These are phyloP conservation scores for Cichorium intybus DNA, from an alignment of 140 eudicot species.

Conservation along the genomic window DNA sequence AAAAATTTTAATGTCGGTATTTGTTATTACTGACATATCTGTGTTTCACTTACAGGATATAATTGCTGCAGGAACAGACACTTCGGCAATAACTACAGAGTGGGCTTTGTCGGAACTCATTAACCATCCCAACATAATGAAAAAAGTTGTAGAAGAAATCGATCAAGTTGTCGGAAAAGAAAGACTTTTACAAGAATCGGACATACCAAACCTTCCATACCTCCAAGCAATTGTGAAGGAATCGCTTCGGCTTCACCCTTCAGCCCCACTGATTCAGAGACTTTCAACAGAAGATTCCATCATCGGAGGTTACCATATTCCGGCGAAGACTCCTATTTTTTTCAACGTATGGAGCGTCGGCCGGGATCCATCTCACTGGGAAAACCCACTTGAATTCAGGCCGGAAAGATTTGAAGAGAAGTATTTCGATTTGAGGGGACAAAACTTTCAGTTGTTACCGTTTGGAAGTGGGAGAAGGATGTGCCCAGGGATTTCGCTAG, in stretches of 20 bases:
- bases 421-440: conserved; percentile 55
- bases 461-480: conserved; percentile 69
- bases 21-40: too few species aligned
- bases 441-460: conserved; percentile 54
- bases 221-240: conserved; percentile 36
- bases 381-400: conserved; percentile 48
- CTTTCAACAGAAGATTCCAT: conserved; percentile 12
- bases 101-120: conserved; percentile 44
- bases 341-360: conserved; percentile 53
- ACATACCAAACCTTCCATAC: conserved; percentile 36
- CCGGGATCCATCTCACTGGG: conserved; percentile 55
- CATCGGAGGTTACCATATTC: conserved; percentile 25
- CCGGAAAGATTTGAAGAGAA: conserved; percentile 43
- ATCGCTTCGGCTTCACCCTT: conserved; percentile 28
- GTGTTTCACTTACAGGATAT: conserved; percentile 13
- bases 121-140: conserved; percentile 27
- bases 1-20: not conserved
- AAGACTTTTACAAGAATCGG: conserved; percentile 35
- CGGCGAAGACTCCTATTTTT: conserved; percentile 34
- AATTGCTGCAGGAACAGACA: conserved; percentile 34
- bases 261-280: conserved; percentile 28
- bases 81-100: conserved; percentile 21
- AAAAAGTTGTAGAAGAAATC: conserved; percentile 26
- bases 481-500: conserved; percentile 63
- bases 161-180: conserved; percentile 20